These are phyloP conservation scores for Ceratocystis alfenasii DNA, from an alignment of 2,329 filamentous ascomycete genomes.

Conservation along the genomic window DNA sequence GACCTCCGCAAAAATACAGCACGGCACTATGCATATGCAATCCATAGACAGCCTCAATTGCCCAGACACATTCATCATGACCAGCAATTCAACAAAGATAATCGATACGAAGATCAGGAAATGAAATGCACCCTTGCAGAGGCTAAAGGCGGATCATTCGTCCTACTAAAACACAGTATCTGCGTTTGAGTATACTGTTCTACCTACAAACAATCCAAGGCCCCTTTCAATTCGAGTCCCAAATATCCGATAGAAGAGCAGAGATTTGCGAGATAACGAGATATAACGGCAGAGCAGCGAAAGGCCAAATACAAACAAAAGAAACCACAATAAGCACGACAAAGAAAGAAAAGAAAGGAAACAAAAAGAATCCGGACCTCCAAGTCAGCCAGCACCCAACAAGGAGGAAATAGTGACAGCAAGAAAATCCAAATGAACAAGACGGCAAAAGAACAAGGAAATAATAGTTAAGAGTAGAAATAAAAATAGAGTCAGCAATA, in stretches of 20 bases:
- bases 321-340: background rate
- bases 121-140: background rate
- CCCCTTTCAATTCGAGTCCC: background rate
- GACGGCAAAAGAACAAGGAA: background rate
- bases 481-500: background rate
- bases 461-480: background rate
- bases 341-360: background rate
- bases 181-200: background rate
- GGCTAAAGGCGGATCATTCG: background rate
- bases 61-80: too few relatives aligned
- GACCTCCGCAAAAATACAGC: too few relatives aligned
- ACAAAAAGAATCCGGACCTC: background rate
- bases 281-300: background rate
- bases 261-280: background rate
- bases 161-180: background rate
- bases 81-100: background rate
- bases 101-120: constrained; percentile 1
- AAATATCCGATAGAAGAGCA: background rate
- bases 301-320: background rate
- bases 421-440: background rate
- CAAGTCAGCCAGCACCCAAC: background rate
- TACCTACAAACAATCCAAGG: background rate
- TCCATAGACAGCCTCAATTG: too few relatives aligned
- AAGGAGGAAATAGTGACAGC: background rate
- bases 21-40: too few relatives aligned